Evolutionary conservation across 352 stramenopile genomes (phyloP), one percentile per base, ranked within the genome.

Genomic region (Phytophthora fragariaefolia): DNA sequence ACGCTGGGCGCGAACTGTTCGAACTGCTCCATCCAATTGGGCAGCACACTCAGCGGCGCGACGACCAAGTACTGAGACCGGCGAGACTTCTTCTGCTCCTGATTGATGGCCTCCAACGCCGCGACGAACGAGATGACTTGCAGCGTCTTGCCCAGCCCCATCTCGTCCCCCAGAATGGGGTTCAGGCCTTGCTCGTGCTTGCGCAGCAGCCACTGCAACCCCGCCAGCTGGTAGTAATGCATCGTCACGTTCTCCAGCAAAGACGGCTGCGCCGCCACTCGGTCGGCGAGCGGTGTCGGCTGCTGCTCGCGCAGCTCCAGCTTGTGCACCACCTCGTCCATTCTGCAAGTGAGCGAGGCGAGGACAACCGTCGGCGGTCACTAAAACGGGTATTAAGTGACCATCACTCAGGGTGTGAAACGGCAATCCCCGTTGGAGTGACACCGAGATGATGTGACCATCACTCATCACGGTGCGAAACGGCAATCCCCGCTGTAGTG

Each of bases 1-100:
- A 92, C 80, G 13, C 64, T 82, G 3, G 86, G 81, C 2, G 86
- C 86, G 48, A 89, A 95, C 13, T 75, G 76, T 45, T 76, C 73
- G 58, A 93, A 89, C 69, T 96, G 85, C 58, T 93, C 82, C 64
- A 90, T 83, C 87, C 87, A 96, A 59, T 92, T 93, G 28, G 82
- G 82, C 42, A 96, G 61, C n/a, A 93, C 86, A 58, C 84, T 93
- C 43, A 96, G 60, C 36, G 87, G 87, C 7, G 84, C 85, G 18
- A 91, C 79, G 28, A 96, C 67, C 22, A 96, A 50, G 46, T 74
- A 91, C 30, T 66, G 61, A 46, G 32, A 40, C 12, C 43, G 57
- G 9, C 63, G 49, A 8, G 22, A 1, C 13, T 52, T 69, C 6
- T 58, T 56, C 6, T 61, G 28, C 2, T 26, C n/a, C 18, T 30